Evolutionary conservation across 108 stramenopile genomes (phyloP), one percentile per base, ranked within the genome.

Genomic region (Cyclotella distinguenda): DNA sequence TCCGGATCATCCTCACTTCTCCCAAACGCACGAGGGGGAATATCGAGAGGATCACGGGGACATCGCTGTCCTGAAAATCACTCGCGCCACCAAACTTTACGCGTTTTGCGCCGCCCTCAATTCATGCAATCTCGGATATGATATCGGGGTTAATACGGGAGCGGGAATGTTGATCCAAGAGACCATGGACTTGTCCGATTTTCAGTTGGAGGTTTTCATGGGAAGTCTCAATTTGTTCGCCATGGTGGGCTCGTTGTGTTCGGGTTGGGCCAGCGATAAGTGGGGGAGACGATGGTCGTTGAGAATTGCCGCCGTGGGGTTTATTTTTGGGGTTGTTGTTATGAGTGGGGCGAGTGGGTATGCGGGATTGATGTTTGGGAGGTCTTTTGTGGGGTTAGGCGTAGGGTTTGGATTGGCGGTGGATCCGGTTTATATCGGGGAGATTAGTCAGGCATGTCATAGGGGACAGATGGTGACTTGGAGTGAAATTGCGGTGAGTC

Each of bases 401-500:
- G 86, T 93, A 45, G 94, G 94, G 15, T 80, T 90, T 65, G 91
- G 91, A 15, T 60, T 95, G 32, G 88, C 88, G 31, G 73, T 91
- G 23, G 89, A 90, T 59, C 93, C 93, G 3, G 65, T 95, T 27
- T 95, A 95, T 73, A 95, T 95, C 72, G 47, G 85, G 0, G 93
- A 95, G 58, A 81, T 95, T 28, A 53, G 75, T 30, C 88, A 87
- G 22, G 86, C 88, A 9, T 76, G 82, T 16, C 82, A 86, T 54
- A 80, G 93, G 25, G 93, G 93, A 22, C 75, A 75, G 42, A 62
- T 95, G 34, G 93, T 95, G 0, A 86, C 89, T 1, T 91, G 90
- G 90, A 82, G 80, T 36, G 93, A 95, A 64, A 78, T 91, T 40
- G 86, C 82, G 7, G 61, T 62, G 32, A 62, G 61, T 47, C n/a